phyloP scores from a whole-genome alignment of 768 basidiomycete genomes.

The Trametes maxima region DNA sequence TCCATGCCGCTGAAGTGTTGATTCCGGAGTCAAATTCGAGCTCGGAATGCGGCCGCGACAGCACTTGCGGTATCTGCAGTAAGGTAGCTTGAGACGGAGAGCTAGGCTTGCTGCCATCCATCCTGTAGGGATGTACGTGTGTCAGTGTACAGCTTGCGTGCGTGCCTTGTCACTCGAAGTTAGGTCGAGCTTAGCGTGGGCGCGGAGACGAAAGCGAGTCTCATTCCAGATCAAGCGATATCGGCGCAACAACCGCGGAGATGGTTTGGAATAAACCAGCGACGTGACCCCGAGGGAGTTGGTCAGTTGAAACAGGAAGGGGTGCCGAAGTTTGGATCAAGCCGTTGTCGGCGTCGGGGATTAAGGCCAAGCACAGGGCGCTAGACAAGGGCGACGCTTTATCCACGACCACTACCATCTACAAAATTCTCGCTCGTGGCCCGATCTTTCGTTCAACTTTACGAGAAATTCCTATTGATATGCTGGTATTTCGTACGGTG shows the following conservation, averaged over 20 bases:
- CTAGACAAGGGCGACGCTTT: neutral
- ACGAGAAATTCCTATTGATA: neutral
- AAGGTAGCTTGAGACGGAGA: slow-evolving; percentile 8
- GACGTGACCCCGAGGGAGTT: no score
- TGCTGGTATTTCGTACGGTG: neutral
- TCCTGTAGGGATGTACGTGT: neutral
- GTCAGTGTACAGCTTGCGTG: neutral
- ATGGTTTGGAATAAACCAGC: no score
- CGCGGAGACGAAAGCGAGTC: neutral
- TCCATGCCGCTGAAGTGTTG: slow-evolving; percentile 80
- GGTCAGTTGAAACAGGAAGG: neutral
- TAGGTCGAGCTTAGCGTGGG: neutral
- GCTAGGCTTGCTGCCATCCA: neutral
- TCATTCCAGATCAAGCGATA: neutral
- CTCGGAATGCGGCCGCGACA: slow-evolving; percentile 26
- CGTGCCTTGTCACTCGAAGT: neutral
- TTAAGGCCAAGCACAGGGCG: neutral
- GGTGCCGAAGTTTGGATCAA: neutral
- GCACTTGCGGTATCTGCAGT: slow-evolving; percentile 9
- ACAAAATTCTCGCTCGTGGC: neutral
- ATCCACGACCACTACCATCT: neutral
- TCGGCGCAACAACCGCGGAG: neutral
- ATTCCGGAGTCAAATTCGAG: slow-evolving; percentile 73
- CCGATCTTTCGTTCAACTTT: neutral
- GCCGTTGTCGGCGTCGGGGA: neutral